Evolutionary conservation across 2,329 filamentous ascomycete genomes (phyloP).

Genomic region (Ascochyta fabae): DNA sequence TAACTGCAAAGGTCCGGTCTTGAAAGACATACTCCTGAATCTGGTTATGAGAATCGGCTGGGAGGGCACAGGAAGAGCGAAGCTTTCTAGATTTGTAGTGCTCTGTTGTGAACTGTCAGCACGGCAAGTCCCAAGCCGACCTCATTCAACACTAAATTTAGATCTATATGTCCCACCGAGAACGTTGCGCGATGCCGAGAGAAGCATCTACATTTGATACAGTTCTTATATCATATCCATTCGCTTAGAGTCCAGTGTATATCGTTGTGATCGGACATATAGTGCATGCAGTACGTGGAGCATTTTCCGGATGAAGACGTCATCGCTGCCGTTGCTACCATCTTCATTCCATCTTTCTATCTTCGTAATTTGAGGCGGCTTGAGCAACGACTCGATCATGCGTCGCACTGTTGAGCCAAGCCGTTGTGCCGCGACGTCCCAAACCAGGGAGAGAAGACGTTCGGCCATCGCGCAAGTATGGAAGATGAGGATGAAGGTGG

Average conservation of each 20-base stretch:
- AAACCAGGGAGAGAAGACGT: too few relatives aligned
- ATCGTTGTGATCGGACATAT: too few relatives aligned
- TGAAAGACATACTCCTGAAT: constrained; percentile 4
- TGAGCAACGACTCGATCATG: too few relatives aligned
- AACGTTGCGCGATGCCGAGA: neutral
- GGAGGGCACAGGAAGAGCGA: neutral
- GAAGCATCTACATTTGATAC: too few relatives aligned
- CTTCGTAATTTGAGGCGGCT: too few relatives aligned
- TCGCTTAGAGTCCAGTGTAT: too few relatives aligned
- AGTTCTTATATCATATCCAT: too few relatives aligned
- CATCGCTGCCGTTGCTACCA: neutral
- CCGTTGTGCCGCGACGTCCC: too few relatives aligned
- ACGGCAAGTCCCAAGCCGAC: neutral
- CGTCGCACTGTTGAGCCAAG: neutral
- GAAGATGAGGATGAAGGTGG: neutral
- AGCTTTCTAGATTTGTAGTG: neutral
- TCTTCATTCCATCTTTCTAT: too few relatives aligned
- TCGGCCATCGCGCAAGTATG: neutral
- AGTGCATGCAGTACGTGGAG: neutral
- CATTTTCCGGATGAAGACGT: neutral
- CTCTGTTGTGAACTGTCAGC: neutral
- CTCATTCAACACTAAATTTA: neutral
- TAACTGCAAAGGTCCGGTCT: constrained; percentile 2
- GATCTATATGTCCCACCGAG: neutral
- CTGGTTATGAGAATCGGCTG: constrained; percentile 6